Evolutionary conservation across 2,329 filamentous ascomycete genomes (phyloP).

Genomic region (Lecanicillium sp.): DNA sequence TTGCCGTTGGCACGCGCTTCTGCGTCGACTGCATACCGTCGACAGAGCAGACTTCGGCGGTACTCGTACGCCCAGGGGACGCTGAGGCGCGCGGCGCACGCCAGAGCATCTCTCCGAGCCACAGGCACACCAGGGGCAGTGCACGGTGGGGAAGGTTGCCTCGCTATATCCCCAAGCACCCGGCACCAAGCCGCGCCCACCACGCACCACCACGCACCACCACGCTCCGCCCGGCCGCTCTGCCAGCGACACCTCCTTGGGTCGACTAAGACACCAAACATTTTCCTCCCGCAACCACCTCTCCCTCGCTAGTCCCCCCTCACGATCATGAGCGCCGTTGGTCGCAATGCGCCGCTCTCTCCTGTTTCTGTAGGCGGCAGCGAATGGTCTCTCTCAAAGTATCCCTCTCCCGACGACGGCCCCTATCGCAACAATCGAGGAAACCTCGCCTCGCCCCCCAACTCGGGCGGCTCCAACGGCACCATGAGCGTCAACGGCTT

Average conservation of each 20-base stretch:
- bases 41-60: neutral
- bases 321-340: constrained; percentile 50
- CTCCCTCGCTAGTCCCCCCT: constrained; percentile 14
- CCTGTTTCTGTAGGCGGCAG: constrained; percentile 76
- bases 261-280: constrained; percentile 14
- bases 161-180: neutral
- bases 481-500: constrained; percentile 54
- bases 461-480: constrained; percentile 54
- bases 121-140: constrained; percentile 1
- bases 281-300: constrained; percentile 19
- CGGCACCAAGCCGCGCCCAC: neutral
- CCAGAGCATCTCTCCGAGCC: too few relatives aligned
- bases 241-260: constrained; percentile 8
- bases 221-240: neutral
- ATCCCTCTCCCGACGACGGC: constrained; percentile 49
- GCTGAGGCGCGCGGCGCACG: neutral
- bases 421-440: constrained; percentile 46
- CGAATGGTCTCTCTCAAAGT: constrained; percentile 71
- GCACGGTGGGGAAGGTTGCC: constrained; percentile 2
- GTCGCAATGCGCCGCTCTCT: constrained; percentile 68
- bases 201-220: too few relatives aligned
- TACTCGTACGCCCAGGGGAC: neutral
- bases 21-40: neutral
- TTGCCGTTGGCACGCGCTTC: too few relatives aligned
- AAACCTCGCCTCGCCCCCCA: constrained; percentile 61